Percentiles rank a stretch among this genome's conserved stretches.
These are phyloP conservation scores for Corylus americana DNA, from an alignment of 306 rosid species.

Conservation along the genomic window DNA sequence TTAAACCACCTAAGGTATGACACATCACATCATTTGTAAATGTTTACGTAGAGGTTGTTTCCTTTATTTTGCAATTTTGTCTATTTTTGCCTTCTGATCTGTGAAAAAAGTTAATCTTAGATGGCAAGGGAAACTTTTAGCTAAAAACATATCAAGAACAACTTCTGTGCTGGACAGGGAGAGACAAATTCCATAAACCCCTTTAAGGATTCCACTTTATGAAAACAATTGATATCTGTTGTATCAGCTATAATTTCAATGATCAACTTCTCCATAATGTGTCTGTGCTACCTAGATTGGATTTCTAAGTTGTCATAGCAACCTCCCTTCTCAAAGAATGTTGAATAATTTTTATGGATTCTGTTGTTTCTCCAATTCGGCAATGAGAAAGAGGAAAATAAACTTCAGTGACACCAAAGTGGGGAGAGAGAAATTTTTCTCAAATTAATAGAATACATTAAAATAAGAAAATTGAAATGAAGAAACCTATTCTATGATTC, in stretches of 20 bases:
- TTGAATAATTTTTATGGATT: not conserved
- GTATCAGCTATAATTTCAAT: not conserved
- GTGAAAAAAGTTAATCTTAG: not conserved
- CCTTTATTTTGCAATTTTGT: constrained; percentile 6
- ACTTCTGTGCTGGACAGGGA: not conserved
- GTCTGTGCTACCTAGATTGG: not conserved
- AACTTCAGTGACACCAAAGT: not conserved
- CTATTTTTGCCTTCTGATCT: constrained; percentile 7
- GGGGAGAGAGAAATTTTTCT: not conserved
- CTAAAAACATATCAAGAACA: not conserved
- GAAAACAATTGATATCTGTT: not conserved
- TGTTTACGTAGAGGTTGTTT: not conserved
- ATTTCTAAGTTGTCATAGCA: no score
- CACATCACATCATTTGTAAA: constrained; percentile 16
- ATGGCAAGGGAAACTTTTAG: not conserved
- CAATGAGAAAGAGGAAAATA: not conserved
- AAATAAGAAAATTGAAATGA: not conserved
- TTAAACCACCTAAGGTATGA: constrained; percentile 80
- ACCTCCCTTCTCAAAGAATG: no score
- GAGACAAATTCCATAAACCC: not conserved
- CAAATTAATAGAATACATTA: not conserved
- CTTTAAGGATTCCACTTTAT: not conserved
- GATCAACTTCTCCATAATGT: not conserved
- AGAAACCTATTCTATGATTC: not conserved
- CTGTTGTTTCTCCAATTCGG: not conserved